Conservation (phyloP, 805 yeast species). For the Priceomyces medius region DNA sequence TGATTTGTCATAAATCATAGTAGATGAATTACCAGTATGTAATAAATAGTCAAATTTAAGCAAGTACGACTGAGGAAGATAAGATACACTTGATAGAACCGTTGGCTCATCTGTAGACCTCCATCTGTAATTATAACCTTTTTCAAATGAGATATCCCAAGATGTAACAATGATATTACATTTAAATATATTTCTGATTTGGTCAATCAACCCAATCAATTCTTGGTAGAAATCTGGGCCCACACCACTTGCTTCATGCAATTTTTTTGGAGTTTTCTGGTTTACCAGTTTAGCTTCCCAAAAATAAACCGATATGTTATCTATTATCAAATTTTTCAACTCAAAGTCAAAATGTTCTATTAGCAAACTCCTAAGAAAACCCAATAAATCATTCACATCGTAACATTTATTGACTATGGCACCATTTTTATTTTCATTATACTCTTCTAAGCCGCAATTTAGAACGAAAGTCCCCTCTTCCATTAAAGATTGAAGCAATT, state of each 20-base stretch:
- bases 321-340: conserved; percentile 24
- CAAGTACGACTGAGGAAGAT: conserved; percentile 12
- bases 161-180: conserved; percentile 31
- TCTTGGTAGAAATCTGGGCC: conserved; percentile 13
- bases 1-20: conserved; percentile 5
- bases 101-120: not conserved
- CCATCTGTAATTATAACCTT: conserved; percentile 23
- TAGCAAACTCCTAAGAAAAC: not conserved
- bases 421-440: not conserved
- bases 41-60: conserved; percentile 10
- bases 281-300: conserved; percentile 26
- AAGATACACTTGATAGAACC: not conserved
- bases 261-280: conserved; percentile 5
- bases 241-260: conserved; percentile 8
- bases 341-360: conserved; percentile 1
- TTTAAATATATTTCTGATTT: conserved; percentile 15
- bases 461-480: conserved; percentile 3
- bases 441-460: conserved; percentile 7
- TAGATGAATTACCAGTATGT: conserved; percentile 9
- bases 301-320: conserved; percentile 34
- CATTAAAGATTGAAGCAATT: conserved; percentile 1
- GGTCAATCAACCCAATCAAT: conserved; percentile 11
- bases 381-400: conserved; percentile 2
- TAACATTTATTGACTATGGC: not conserved
- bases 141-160: conserved; percentile 27